Conservation (phyloP, 352 stramenopile genomes). For the Globisporangium middletonii region DNA sequence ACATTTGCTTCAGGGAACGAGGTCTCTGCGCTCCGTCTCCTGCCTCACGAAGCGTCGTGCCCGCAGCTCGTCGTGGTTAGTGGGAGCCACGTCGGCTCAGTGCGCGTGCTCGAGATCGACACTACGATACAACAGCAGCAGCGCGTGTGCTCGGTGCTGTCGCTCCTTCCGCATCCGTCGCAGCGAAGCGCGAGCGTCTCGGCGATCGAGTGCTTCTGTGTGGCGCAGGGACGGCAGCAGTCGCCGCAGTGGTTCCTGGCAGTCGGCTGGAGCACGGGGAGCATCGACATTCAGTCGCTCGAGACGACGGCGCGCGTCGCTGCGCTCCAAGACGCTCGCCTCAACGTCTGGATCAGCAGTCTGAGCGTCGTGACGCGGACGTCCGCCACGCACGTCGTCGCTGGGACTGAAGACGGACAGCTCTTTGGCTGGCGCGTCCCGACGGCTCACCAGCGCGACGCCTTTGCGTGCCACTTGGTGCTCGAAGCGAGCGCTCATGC, state of each 20-base stretch:
- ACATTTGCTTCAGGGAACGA: constrained; percentile 13
- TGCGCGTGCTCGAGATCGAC: constrained; percentile 4
- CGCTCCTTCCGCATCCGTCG: not conserved
- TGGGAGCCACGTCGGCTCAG: constrained; percentile 1
- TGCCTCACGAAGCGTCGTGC: constrained; percentile 6
- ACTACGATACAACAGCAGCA: not conserved
- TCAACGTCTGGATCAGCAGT: constrained; percentile 36
- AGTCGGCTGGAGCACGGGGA: constrained; percentile 44
- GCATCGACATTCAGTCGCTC: constrained; percentile 36
- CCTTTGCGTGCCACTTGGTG: constrained; percentile 2
- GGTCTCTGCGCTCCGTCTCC: constrained; percentile 15
- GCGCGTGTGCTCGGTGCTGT: not conserved
- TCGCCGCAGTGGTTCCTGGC: constrained; percentile 17
- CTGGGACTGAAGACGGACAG: constrained; percentile 31
- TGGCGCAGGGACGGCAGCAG: not conserved
- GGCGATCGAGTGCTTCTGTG: constrained; percentile 15
- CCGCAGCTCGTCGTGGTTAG: constrained; percentile 9
- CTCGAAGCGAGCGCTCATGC: constrained; percentile 18
- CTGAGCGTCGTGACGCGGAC: constrained; percentile 10
- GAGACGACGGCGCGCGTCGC: constrained; percentile 15
- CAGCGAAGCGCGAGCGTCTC: constrained; percentile 10
- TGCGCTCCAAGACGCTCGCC: constrained; percentile 36
- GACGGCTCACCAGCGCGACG: not conserved
- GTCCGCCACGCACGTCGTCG: constrained; percentile 15
- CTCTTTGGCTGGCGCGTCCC: constrained; percentile 30